These are phyloP conservation scores for Amaranthus cruentus DNA, from an alignment of 148 eudicot genomes.

Conservation along the genomic window DNA sequence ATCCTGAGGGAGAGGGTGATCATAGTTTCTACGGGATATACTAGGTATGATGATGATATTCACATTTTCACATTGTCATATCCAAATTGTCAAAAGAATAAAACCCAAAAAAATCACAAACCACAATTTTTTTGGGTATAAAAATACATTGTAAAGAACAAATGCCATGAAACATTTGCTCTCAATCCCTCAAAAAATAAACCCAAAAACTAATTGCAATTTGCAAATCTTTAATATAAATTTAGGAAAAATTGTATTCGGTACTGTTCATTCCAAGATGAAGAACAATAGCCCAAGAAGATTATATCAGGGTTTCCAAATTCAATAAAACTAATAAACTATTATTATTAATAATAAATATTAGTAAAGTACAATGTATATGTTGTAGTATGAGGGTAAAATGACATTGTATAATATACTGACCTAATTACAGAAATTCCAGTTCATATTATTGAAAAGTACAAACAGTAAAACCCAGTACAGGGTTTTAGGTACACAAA, in stretches of 20 bases:
- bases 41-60: background rate
- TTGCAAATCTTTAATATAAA: background rate
- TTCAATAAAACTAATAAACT: no score
- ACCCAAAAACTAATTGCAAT: background rate
- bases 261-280: no score
- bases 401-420: background rate
- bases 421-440: background rate
- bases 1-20: no score
- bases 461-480: conserved; percentile 1
- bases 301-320: no score
- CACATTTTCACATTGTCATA: background rate
- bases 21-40: no score
- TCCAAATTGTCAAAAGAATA: conserved; percentile 7
- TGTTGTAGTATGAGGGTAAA: background rate
- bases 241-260: background rate
- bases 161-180: background rate
- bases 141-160: background rate
- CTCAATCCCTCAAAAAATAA: background rate
- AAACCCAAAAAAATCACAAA: background rate
- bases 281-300: no score
- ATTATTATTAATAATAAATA: no score
- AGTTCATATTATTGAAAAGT: background rate
- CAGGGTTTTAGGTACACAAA: background rate
- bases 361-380: no score
- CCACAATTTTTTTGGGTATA: background rate